phyloP scores from a whole-genome alignment of 1,139 yeast species.

The Hanseniaspora gamundiae region DNA sequence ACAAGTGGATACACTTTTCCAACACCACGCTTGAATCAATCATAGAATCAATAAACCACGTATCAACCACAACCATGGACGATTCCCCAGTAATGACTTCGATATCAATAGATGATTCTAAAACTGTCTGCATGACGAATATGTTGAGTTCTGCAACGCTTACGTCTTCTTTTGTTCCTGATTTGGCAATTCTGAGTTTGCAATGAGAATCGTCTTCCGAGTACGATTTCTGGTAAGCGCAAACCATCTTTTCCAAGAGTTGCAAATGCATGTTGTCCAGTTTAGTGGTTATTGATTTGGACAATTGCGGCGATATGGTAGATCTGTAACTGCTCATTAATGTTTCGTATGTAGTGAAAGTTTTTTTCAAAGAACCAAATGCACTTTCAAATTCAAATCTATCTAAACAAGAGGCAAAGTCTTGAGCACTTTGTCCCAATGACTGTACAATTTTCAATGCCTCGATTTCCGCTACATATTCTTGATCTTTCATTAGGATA shows the following conservation, averaged over 20 bases:
- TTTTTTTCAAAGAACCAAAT: background rate
- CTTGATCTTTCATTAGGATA: background rate
- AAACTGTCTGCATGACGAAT: background rate
- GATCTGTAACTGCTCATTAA: background rate
- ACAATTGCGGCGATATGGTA: background rate
- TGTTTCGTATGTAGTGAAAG: constrained; percentile 14
- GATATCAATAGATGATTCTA: background rate
- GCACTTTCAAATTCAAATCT: constrained; percentile 13
- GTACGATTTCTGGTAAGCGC: constrained; percentile 2
- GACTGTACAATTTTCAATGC: constrained; percentile 9
- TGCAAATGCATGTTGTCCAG: constrained; percentile 18
- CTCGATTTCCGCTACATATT: background rate
- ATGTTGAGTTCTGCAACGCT: background rate
- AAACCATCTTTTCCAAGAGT: constrained; percentile 11
- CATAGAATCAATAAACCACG: constrained; percentile 1
- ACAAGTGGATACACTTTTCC: background rate
- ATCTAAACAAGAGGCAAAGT: constrained; percentile 22
- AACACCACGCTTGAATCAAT: background rate
- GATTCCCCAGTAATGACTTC: background rate
- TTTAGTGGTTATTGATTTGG: constrained; percentile 14
- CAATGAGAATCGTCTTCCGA: background rate
- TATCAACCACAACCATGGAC: background rate
- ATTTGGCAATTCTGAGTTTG: background rate
- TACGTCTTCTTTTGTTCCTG: background rate
- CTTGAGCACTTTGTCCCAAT: constrained; percentile 20